Evolutionary conservation across 371 early-diverging fungal genomes (phyloP), one percentile per base, ranked within the genome.

Genomic region (Batkoa obscura): DNA sequence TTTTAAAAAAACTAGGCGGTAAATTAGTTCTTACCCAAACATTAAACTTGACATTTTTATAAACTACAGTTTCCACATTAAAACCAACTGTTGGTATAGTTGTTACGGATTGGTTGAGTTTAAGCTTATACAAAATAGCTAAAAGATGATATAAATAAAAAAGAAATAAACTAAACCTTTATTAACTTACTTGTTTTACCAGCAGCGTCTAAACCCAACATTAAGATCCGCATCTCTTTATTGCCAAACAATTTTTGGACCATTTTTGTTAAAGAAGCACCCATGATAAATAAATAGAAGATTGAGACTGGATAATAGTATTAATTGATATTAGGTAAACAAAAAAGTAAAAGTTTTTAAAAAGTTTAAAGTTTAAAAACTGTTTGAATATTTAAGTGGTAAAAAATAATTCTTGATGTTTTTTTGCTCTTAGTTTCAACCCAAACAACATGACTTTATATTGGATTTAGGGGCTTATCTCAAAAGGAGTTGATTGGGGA

Each of bases 131-230:
- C 48, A 95, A 72, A 48, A 95, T 85, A 23, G 91, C 85, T 83
- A 61, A 42, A 36, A 53, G 12, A 45, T 36, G 51, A 33, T n/a
- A 37, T 13, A 39, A 36, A 35, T 1, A 49, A 38, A 13, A 15
- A 35, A 32, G 6, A 2, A 23, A 6, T 30, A 36, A 33, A 3
- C 2, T 5, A 38, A 13, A 49, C n/a, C 30, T 39, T 31, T 12
- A 3, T 23, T 51, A 68, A 66, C 70, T 67, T 81, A 77, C 84
- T 89, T 60, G 90, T 94, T 74, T 94, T 94, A 56, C 94, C 94
- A 45, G 91, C 87, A 56, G 88, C 88, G 71, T 94, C 92, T 46
- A 89, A 71, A 50, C 94, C 94, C 36, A 91, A 73, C 80, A 92
- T 86, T 12, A 92, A 71, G 57, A 94, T 81, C 65, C 86, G 84